Percentiles rank a stretch among this genome's conserved stretches.
These are phyloP conservation scores for Codiaeum variegatum DNA, from an alignment of 441 rosid genomes.

Conservation along the genomic window DNA sequence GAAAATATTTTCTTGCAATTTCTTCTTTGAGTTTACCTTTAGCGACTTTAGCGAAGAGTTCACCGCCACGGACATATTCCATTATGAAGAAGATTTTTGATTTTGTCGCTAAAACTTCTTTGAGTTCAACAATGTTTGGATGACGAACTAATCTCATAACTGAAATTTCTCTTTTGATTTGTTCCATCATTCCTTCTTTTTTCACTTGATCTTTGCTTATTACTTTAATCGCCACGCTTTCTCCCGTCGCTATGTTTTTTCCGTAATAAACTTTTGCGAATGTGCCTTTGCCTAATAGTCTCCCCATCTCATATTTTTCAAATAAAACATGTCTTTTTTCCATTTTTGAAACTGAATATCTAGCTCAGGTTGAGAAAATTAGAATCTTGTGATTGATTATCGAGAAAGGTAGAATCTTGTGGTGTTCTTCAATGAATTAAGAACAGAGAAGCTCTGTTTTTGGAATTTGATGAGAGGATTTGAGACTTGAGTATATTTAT, in stretches of 20 bases:
- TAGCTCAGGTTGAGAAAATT: no score
- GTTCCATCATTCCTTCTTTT: conserved; percentile 65
- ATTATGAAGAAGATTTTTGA: conserved; percentile 67
- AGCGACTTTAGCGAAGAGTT: conserved; percentile 61
- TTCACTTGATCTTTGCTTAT: conserved; percentile 61
- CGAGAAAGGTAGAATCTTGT: no score
- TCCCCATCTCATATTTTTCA: conserved; percentile 75
- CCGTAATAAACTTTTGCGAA: conserved; percentile 73
- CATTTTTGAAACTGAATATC: no score
- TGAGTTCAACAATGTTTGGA: conserved; percentile 60
- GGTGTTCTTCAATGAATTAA: no score
- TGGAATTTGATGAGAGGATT: no score
- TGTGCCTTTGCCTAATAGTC: conserved; percentile 69
- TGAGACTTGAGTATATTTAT: no score
- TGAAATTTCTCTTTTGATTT: conserved; percentile 76
- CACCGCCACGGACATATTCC: conserved; percentile 83
- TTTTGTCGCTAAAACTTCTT: conserved; percentile 74
- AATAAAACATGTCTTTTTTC: conserved; percentile 49
- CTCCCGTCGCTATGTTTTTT: conserved; percentile 39
- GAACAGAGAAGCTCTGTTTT: no score
- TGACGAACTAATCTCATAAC: conserved; percentile 70
- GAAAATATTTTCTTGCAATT: conserved; percentile 60
- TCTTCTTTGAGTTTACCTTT: conserved; percentile 65
- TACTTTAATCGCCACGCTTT: conserved; percentile 69
- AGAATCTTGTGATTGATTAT: no score